Evolutionary conservation across 169 alveolate species (phyloP), one percentile per base, ranked within the genome.

Genomic region (Toxoplasma gondii): DNA sequence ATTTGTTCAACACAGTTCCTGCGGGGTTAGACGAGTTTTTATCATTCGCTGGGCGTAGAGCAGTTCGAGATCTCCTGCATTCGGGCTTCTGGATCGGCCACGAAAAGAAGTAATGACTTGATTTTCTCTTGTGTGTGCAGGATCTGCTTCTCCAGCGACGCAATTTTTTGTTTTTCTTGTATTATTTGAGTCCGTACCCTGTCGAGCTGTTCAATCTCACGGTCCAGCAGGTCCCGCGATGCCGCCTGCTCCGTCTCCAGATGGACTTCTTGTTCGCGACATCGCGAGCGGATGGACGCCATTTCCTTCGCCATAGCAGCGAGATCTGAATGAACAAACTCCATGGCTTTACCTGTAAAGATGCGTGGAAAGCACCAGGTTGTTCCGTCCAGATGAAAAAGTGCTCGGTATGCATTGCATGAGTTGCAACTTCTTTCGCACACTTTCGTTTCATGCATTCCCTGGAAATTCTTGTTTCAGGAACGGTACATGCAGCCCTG

Each of bases 341-440:
- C 90, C 1, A 82, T 82, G 36, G 90, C 31, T 44, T 82, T 82
- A 5, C 90, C 90, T 82, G 67, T 36, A 44, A 9, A 82, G n/a
- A 38, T 9, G 29, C 74, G 31, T 12, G 34, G 4, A 12, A 7
- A 4, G 12, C 58, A 49, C n/a, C n/a, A n/a, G n/a, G 12, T 49
- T 49, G 22, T 4, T 49, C 22, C 12, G 58, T 49, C 4, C 58
- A 4, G 58, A 4, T 7, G 58, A 49, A 49, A 12, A 49, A 7
- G 58, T 12, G 12, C 58, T 49, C 58, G 58, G 58, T 4, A 49
- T 7, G 12, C 58, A 49, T 49, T 7, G 58, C 58, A 49, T 49
- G 58, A 49, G 58, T 7, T 49, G 58, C 58, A 49, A 12, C 58
- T 49, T 49, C 12, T 49, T 49, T 49, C 58, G 58, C 58, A 49